Evolutionary conservation across 169 alveolate species (phyloP).

Genomic region (Plasmodium billcollinsi): DNA sequence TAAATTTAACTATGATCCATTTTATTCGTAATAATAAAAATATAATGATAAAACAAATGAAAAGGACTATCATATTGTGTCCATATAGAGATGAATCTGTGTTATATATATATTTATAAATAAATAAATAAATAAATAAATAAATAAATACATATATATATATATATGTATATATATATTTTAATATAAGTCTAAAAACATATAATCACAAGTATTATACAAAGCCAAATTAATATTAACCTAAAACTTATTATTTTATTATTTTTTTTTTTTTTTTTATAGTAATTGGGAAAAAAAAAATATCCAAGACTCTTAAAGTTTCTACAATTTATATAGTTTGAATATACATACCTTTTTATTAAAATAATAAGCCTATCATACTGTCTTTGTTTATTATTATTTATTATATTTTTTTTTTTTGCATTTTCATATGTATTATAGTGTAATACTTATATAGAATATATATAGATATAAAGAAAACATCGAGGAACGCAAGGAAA

Average conservation of each 20-base stretch:
- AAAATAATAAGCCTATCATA: neutral
- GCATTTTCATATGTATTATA: no score
- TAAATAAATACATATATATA: neutral
- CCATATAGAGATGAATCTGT: no score
- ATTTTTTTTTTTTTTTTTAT: constrained; percentile 27
- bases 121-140: neutral
- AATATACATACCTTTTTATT: neutral
- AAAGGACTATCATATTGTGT: no score
- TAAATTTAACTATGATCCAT: constrained; percentile 76
- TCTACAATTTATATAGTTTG: neutral
- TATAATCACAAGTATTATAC: neutral
- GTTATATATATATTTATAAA: no score
- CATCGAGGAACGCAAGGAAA: no score
- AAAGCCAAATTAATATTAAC: no score
- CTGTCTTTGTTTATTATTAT: no score
- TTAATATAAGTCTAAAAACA: neutral
- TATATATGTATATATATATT: neutral
- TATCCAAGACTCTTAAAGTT: constrained; percentile 15
- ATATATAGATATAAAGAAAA: no score
- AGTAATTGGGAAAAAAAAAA: constrained; percentile 74
- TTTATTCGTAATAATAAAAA: constrained; percentile 69
- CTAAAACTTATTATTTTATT: neutral
- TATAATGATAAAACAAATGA: neutral
- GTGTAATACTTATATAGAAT: no score
- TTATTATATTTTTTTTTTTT: no score